Conservation (phyloP, 345 rosid genomes). For the Salix koriyanagi region DNA sequence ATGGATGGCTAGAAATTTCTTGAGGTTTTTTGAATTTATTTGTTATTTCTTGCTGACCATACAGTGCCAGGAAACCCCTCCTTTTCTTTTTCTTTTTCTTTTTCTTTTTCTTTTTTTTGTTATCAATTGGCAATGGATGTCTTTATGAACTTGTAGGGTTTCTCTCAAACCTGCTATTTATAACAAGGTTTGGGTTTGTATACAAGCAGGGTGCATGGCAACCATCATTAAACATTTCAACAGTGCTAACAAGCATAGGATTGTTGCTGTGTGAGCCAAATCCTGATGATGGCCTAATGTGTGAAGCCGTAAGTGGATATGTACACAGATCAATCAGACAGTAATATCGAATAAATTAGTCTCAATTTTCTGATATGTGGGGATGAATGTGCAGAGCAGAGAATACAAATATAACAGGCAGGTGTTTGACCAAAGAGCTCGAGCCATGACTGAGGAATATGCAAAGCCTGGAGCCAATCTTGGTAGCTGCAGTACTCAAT, state of each 20-base stretch:
- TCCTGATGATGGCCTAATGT: slow-evolving; percentile 82
- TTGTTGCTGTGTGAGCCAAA: slow-evolving; percentile 72
- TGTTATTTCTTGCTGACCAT: too few species aligned
- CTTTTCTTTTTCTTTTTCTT: too few species aligned
- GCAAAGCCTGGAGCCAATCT: slow-evolving; percentile 44
- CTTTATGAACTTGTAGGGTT: background rate
- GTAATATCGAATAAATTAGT: background rate
- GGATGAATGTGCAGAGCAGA: slow-evolving; percentile 51
- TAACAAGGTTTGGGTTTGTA: slow-evolving; percentile 13
- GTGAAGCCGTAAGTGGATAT: slow-evolving; percentile 59
- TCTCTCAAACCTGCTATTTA: background rate
- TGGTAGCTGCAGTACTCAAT: slow-evolving; percentile 22
- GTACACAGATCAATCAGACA: background rate
- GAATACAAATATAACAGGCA: slow-evolving; percentile 79
- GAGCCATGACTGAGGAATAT: slow-evolving; percentile 60
- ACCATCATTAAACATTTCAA: slow-evolving; percentile 79
- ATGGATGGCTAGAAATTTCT: background rate
- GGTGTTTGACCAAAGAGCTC: slow-evolving; percentile 62
- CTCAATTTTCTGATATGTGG: slow-evolving; percentile 4
- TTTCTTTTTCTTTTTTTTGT: too few species aligned
- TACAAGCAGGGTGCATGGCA: slow-evolving; percentile 78
- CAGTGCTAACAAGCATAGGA: slow-evolving; percentile 64
- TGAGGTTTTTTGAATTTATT: too few species aligned
- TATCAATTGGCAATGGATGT: too few species aligned
- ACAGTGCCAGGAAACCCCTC: too few species aligned